Percentiles rank a stretch among this genome's conserved stretches.
phyloP scores from a whole-genome alignment of 495 filamentous ascomycete genomes.

The Choiromyces venosus region DNA sequence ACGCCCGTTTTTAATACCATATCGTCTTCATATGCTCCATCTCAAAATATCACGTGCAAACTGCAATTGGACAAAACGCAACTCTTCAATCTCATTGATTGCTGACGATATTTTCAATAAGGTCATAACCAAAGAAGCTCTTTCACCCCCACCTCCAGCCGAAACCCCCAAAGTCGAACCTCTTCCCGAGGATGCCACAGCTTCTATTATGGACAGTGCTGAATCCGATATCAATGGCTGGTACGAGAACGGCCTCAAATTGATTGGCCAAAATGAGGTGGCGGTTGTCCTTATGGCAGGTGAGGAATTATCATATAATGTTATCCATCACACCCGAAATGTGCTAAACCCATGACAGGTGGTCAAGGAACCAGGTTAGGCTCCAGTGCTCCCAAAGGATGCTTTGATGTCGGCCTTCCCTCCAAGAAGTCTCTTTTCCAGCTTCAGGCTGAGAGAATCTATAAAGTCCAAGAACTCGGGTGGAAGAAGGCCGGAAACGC shows the following conservation, averaged over 20 bases:
- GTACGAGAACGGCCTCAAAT: constrained; percentile 76
- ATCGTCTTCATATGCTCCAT: neutral
- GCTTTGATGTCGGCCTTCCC: constrained; percentile 88
- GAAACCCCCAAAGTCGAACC: constrained; percentile 65
- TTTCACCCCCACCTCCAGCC: constrained; percentile 59
- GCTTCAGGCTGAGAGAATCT: constrained; percentile 90
- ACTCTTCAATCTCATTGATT: neutral
- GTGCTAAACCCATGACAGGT: constrained; percentile 50
- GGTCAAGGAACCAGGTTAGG: constrained; percentile 93
- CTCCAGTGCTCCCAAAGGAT: constrained; percentile 92
- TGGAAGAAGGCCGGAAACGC: constrained; percentile 60
- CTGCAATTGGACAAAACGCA: neutral
- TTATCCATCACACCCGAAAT: neutral
- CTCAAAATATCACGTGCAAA: neutral
- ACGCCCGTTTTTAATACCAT: neutral
- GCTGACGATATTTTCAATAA: constrained; percentile 51
- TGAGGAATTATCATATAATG: constrained; percentile 9
- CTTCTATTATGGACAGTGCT: constrained; percentile 87
- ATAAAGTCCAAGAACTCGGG: constrained; percentile 78
- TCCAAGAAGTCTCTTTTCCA: constrained; percentile 94
- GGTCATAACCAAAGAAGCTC: constrained; percentile 69
- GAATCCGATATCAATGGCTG: constrained; percentile 71
- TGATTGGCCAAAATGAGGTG: constrained; percentile 83
- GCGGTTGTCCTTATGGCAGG: constrained; percentile 85
- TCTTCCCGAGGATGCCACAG: constrained; percentile 78